These are phyloP conservation scores for Sporisorium graminicola DNA, from an alignment of 1,284 basidiomycete species.

Conservation along the genomic window DNA sequence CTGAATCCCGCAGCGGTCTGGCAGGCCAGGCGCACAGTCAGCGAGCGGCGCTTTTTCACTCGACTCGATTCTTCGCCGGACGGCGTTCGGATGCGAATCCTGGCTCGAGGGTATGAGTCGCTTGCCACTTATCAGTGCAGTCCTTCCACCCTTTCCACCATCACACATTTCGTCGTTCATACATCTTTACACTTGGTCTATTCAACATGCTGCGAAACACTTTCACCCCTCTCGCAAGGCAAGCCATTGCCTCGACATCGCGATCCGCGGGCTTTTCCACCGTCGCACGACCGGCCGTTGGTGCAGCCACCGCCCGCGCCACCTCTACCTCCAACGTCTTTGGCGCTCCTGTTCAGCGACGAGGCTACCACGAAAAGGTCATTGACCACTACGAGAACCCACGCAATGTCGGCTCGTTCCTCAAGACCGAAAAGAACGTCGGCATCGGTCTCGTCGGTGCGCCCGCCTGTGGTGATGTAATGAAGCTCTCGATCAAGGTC, in stretches of 20 bases:
- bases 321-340: conserved; percentile 26
- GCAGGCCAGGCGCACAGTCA: too few relatives aligned
- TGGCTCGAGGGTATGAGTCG: background rate
- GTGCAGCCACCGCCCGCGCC: conserved; percentile 25
- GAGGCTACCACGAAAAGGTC: conserved; percentile 69
- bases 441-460: conserved; percentile 98
- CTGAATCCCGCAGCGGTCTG: background rate
- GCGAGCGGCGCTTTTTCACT: background rate
- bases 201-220: conserved; percentile 44
- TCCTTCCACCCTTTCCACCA: background rate
- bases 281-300: conserved; percentile 40
- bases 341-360: conserved; percentile 38
- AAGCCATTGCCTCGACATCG: conserved; percentile 42
- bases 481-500: conserved; percentile 99
- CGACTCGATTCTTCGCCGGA: background rate
- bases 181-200: background rate
- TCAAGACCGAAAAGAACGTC: conserved; percentile 89
- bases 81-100: background rate
- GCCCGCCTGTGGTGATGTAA: conserved; percentile 93
- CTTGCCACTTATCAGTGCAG: background rate
- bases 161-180: background rate
- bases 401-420: conserved; percentile 82
- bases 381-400: conserved; percentile 70
- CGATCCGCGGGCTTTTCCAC: conserved; percentile 38
- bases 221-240: conserved; percentile 39